These are phyloP conservation scores for Ulvella scutata DNA, from an alignment of 139 green algal species.

Conservation along the genomic window DNA sequence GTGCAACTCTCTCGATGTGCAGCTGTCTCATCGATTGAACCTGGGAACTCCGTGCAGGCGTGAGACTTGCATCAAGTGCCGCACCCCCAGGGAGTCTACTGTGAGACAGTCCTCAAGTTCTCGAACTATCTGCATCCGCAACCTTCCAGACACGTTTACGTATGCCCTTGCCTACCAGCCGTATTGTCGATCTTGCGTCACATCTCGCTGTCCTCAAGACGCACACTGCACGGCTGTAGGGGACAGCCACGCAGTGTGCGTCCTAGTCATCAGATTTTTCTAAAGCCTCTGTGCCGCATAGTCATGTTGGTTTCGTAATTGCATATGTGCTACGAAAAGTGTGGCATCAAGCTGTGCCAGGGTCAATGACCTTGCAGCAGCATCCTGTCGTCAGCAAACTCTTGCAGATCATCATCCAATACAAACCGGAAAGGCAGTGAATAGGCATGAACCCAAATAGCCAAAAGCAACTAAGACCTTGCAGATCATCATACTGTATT, in stretches of 20 bases:
- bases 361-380: no score
- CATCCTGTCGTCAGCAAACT: no score
- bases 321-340: no score
- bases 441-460: no score
- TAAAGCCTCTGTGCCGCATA: no score
- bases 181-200: background rate
- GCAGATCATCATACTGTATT: no score
- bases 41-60: background rate
- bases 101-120: background rate
- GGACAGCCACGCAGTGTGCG: background rate
- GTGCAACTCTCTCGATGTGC: background rate
- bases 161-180: background rate
- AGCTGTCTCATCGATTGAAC: background rate
- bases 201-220: background rate
- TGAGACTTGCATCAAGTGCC: background rate
- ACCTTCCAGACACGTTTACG: background rate
- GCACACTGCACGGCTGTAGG: background rate
- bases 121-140: background rate
- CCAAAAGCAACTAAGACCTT: no score
- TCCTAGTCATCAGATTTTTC: background rate
- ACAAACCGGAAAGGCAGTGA: no score
- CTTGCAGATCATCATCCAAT: no score
- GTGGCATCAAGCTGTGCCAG: no score
- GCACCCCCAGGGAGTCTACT: background rate
- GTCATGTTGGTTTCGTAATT: no score